Evolutionary conservation across 106 monocot species (phyloP).

Genomic region (Narthecium ossifragum): DNA sequence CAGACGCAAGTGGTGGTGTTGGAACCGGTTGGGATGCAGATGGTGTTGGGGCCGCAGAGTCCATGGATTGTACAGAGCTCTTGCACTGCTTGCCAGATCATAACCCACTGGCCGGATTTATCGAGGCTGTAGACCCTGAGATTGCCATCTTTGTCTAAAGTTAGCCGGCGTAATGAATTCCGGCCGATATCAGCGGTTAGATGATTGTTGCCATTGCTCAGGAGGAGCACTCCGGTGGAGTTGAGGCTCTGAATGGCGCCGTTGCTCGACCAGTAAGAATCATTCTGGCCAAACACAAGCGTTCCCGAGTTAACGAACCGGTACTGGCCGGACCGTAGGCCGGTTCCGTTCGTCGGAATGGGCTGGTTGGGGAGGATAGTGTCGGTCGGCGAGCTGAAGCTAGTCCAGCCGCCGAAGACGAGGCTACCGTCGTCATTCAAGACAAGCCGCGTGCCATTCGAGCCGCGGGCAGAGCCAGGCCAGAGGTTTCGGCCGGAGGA

Average conservation of each 20-base stretch:
- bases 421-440: slow-evolving; percentile 20
- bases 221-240: slow-evolving; percentile 12
- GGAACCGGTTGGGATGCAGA: slow-evolving; percentile 31
- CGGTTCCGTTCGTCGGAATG: background rate
- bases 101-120: slow-evolving; percentile 18
- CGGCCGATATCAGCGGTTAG: slow-evolving; percentile 5
- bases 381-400: slow-evolving; percentile 33
- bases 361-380: slow-evolving; percentile 48
- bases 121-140: slow-evolving; percentile 50
- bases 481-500: slow-evolving; percentile 23
- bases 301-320: slow-evolving; percentile 18
- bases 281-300: slow-evolving; percentile 14
- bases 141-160: slow-evolving; percentile 47
- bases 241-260: slow-evolving; percentile 15
- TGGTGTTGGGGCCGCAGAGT: slow-evolving; percentile 24
- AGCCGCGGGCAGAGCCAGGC: background rate
- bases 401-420: slow-evolving; percentile 30
- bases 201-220: background rate
- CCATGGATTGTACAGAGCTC: slow-evolving; percentile 51
- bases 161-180: slow-evolving; percentile 28
- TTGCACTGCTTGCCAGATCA: slow-evolving; percentile 46
- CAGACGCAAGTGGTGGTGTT: slow-evolving; percentile 29
- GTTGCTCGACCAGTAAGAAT: slow-evolving; percentile 2
- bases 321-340: slow-evolving; percentile 14
- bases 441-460: slow-evolving; percentile 7